Base-by-base conservation (phyloP, 345 rosid species). In the Rhizophora apiculata region DNA sequence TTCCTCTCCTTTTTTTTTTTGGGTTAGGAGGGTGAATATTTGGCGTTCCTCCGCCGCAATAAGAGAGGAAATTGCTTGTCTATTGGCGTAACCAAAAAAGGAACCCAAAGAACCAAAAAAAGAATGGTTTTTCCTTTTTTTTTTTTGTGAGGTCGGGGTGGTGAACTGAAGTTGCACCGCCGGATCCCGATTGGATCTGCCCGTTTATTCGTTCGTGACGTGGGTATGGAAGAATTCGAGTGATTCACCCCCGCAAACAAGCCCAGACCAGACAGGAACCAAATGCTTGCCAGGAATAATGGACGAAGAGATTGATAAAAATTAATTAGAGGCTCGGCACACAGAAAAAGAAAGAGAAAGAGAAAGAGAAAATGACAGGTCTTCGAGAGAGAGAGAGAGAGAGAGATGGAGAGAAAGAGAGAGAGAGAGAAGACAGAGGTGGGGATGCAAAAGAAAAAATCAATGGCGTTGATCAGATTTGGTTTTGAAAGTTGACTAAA, bases 181-280 rank as follows among this genome's bases (percentile, higher is more conserved):
- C 46, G 71, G 9, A 31, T 24, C 54, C 67, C 32, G 81, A 64
- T 72, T 68, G 74, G 67, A 59, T 21, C 54, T 15, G 54, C 62
- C 62, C 43, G 27, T 27, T 53, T 24, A 24, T 53, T 39, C 46
- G 46, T 11, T 9, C 15, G 46, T 10, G 46, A 39, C 2, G 46
- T 2, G 16, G 46, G 46, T 39, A 39, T 37, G 46, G 16, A 39
- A 15, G 16, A 39, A 39, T 34, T 34, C 9, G 37, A 34, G 37
- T 7, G 46, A 11, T 9, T 39, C 11, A 1, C 15, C 46, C 46
- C 46, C 46, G 46, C 15, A 11, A 39, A 39, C 4, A 39, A 39
- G 16, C 46, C 15, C 3, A 10, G 46, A 59, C 36, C 22, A 62
- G 34, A 19, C 24, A 31, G 43, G 13, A 20, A 13, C 39, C 68